Evolutionary conservation across 2,329 filamentous ascomycete species (phyloP).

Genomic region (Coleophoma cylindrospora): DNA sequence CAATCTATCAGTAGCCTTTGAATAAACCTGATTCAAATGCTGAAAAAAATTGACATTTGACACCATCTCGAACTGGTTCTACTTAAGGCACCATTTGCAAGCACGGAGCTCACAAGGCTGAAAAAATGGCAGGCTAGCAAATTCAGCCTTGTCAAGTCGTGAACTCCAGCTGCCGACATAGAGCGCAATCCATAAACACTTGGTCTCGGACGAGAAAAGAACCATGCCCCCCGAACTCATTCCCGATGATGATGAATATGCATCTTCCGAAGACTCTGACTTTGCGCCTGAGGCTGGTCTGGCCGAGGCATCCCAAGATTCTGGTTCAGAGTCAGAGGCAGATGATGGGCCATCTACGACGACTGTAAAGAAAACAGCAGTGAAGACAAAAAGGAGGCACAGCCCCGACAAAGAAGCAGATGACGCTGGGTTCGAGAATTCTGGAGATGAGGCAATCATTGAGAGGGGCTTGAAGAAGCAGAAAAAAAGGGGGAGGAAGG

Average conservation of each 20-base stretch:
- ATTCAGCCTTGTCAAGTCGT: too few relatives aligned
- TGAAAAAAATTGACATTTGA: too few relatives aligned
- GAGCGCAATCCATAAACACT: too few relatives aligned
- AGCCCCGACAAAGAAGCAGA: slow-evolving; percentile 28
- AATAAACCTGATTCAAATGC: too few relatives aligned
- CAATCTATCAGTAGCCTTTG: too few relatives aligned
- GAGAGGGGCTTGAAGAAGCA: slow-evolving; percentile 51
- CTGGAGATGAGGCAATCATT: slow-evolving; percentile 69
- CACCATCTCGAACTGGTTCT: too few relatives aligned
- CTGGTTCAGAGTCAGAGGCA: slow-evolving; percentile 39
- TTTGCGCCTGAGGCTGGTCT: slow-evolving; percentile 56
- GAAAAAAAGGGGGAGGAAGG: slow-evolving; percentile 34
- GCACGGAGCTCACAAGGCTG: too few relatives aligned
- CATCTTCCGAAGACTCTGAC: slow-evolving; percentile 69
- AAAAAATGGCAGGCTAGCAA: too few relatives aligned
- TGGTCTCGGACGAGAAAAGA: neutral
- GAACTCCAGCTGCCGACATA: too few relatives aligned
- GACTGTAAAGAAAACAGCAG: slow-evolving; percentile 8
- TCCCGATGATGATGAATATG: slow-evolving; percentile 46
- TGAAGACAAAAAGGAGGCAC: slow-evolving; percentile 25
- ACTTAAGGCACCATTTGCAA: too few relatives aligned
- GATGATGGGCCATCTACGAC: slow-evolving; percentile 24
- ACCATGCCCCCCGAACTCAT: slow-evolving; percentile 23
- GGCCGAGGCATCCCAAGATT: slow-evolving; percentile 38
- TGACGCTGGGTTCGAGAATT: slow-evolving; percentile 56